Evolutionary conservation across 805 yeast genomes (phyloP).

Genomic region (Barnettozyma populi): DNA sequence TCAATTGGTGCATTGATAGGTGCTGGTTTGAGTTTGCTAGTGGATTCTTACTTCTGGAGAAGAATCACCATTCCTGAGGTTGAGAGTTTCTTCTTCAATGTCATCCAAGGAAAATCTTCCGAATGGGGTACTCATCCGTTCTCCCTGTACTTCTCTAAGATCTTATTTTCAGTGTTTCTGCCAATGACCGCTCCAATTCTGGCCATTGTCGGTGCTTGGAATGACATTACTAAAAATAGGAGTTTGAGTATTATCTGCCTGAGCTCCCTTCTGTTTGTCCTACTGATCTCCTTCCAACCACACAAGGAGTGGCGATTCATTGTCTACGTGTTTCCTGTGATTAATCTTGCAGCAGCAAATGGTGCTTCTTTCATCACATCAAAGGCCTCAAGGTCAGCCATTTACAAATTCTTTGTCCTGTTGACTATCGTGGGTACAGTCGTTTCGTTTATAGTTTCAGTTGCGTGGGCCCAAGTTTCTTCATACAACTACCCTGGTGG

Average conservation of each 20-base stretch:
- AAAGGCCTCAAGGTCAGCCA: slow-evolving; percentile 12
- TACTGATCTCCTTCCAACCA: slow-evolving; percentile 69
- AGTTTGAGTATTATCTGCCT: slow-evolving; percentile 41
- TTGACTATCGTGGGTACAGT: slow-evolving; percentile 24
- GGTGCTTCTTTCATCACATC: slow-evolving; percentile 40
- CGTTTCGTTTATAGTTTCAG: slow-evolving; percentile 37
- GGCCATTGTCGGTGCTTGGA: slow-evolving; percentile 32
- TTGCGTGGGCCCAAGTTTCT: slow-evolving; percentile 55
- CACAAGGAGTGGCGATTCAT: slow-evolving; percentile 96
- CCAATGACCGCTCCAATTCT: slow-evolving; percentile 41
- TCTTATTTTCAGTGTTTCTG: slow-evolving; percentile 35
- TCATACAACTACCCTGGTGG: slow-evolving; percentile 89
- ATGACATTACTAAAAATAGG: slow-evolving; percentile 28
- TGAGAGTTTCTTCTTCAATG: slow-evolving; percentile 67
- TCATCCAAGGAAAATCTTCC: slow-evolving; percentile 63
- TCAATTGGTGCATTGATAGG: slow-evolving; percentile 51
- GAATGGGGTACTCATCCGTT: slow-evolving; percentile 87
- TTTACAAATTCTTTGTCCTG: slow-evolving; percentile 14
- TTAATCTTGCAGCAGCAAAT: slow-evolving; percentile 58
- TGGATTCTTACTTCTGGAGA: slow-evolving; percentile 80
- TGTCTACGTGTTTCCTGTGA: slow-evolving; percentile 64
- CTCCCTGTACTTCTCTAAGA: slow-evolving; percentile 54
- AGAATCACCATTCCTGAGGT: slow-evolving; percentile 65
- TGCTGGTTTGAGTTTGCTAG: slow-evolving; percentile 35
- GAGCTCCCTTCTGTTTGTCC: slow-evolving; percentile 51